Conservation (phyloP, 1,139 yeast species). For the Trichomonascaceae sp. region DNA sequence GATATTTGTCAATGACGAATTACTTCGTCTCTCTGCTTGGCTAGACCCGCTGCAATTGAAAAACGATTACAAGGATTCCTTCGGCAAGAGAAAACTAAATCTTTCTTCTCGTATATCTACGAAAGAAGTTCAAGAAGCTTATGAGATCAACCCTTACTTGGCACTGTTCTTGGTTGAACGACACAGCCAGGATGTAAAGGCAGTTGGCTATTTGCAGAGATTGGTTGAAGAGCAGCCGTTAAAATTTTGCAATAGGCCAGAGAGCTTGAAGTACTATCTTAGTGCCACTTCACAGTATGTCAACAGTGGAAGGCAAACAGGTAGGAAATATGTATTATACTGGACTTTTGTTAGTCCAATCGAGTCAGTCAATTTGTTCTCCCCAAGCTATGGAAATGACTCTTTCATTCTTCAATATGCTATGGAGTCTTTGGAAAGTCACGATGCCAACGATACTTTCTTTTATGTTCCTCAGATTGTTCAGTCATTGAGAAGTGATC, state of each 20-base stretch:
- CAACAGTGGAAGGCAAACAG: slow-evolving; percentile 21
- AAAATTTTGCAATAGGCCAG: slow-evolving; percentile 54
- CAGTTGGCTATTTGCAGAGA: slow-evolving; percentile 42
- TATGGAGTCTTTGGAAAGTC: slow-evolving; percentile 82
- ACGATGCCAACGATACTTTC: slow-evolving; percentile 83
- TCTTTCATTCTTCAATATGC: slow-evolving; percentile 77
- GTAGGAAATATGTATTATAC: slow-evolving; percentile 41
- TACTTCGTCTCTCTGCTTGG: slow-evolving; percentile 71
- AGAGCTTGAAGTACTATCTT: slow-evolving; percentile 48
- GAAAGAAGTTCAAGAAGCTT: slow-evolving; percentile 46
- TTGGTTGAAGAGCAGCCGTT: slow-evolving; percentile 54
- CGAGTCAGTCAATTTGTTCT: slow-evolving; percentile 76
- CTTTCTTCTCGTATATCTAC: slow-evolving; percentile 12
- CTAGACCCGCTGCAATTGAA: slow-evolving; percentile 55
- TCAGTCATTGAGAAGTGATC: slow-evolving; percentile 66
- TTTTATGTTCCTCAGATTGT: slow-evolving; percentile 98
- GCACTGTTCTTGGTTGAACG: slow-evolving; percentile 69
- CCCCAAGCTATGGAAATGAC: slow-evolving; percentile 66
- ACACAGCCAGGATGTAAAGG: slow-evolving; percentile 29
- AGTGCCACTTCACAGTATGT: slow-evolving; percentile 6
- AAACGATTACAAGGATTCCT: slow-evolving; percentile 15
- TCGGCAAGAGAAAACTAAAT: slow-evolving; percentile 17
- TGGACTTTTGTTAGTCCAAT: slow-evolving; percentile 81
- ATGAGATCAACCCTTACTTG: slow-evolving; percentile 60
- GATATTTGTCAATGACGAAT: slow-evolving; percentile 70